These are phyloP conservation scores for Lithospermum erythrorhizon DNA, from an alignment of 257 asterid species.

Conservation along the genomic window DNA sequence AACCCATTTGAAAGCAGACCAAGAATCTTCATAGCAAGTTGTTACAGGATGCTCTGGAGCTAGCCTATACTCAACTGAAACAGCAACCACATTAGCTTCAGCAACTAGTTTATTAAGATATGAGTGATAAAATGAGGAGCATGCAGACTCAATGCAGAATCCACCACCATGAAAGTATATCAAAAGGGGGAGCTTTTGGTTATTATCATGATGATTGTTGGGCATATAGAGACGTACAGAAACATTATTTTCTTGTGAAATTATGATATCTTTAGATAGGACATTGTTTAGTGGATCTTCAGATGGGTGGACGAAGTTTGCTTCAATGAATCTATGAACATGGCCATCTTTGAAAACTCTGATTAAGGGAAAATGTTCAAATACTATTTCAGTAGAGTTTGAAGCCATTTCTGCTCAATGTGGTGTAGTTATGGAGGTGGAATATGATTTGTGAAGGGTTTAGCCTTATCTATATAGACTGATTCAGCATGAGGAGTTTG, in stretches of 20 bases:
- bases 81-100: slow-evolving; percentile 34
- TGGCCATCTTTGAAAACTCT: slow-evolving; percentile 44
- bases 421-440: too few species aligned
- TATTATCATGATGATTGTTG: slow-evolving; percentile 22
- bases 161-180: slow-evolving; percentile 86
- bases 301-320: slow-evolving; percentile 36
- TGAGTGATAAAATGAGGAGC: slow-evolving; percentile 40
- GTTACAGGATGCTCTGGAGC: slow-evolving; percentile 69
- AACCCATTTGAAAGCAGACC: slow-evolving; percentile 44
- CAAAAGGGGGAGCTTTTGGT: slow-evolving; percentile 41
- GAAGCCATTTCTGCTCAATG: too few species aligned
- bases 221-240: slow-evolving; percentile 58
- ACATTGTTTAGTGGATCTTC: slow-evolving; percentile 37
- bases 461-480: too few species aligned
- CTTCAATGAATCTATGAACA: slow-evolving; percentile 15
- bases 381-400: slow-evolving; percentile 4
- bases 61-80: slow-evolving; percentile 51
- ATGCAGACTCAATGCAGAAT: slow-evolving; percentile 43
- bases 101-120: slow-evolving; percentile 35
- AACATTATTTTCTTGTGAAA: slow-evolving; percentile 35
- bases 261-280: slow-evolving; percentile 36
- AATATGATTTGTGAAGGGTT: too few species aligned
- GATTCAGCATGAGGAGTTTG: too few species aligned
- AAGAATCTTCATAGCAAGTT: slow-evolving; percentile 58
- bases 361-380: slow-evolving; percentile 37